These are phyloP conservation scores for Dryas integrifolia DNA, from an alignment of 331 rosid species.

Conservation along the genomic window DNA sequence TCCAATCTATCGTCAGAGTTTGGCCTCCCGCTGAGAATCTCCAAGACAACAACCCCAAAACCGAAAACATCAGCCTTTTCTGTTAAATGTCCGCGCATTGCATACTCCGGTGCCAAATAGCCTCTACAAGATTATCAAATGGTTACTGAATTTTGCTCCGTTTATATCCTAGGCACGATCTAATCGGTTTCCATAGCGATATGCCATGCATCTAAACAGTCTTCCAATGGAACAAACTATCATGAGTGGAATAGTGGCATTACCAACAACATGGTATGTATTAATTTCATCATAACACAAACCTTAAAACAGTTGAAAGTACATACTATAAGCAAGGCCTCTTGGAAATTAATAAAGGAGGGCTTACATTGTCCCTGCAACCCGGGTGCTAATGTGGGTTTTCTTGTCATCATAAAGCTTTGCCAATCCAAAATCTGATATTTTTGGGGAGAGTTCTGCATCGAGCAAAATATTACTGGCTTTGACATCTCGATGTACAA, in stretches of 20 bases:
- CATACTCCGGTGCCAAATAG: slow-evolving; percentile 32
- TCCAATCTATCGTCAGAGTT: slow-evolving; percentile 10
- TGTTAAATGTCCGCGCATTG: slow-evolving; percentile 30
- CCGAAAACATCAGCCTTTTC: slow-evolving; percentile 33
- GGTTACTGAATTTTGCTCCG: background rate
- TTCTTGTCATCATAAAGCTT: slow-evolving; percentile 34
- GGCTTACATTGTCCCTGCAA: slow-evolving; percentile 37
- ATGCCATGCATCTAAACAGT: no score
- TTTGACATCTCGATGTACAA: slow-evolving; percentile 34
- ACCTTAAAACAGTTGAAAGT: no score
- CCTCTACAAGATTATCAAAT: slow-evolving; percentile 19
- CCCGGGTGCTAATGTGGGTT: slow-evolving; percentile 35
- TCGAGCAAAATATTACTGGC: slow-evolving; percentile 36
- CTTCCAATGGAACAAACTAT: no score
- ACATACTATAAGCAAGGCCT: no score
- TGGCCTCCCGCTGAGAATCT: slow-evolving; percentile 30
- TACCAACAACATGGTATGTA: no score
- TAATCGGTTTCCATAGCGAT: no score
- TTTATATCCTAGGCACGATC: background rate
- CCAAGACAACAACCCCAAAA: slow-evolving; percentile 30
- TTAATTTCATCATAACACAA: no score
- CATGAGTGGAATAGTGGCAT: no score
- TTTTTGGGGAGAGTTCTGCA: slow-evolving; percentile 25
- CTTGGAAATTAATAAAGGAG: background rate
- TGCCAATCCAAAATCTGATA: slow-evolving; percentile 34